These are phyloP conservation scores for Thyridium curvatum DNA, from an alignment of 2,329 filamentous ascomycete genomes.

Conservation along the genomic window DNA sequence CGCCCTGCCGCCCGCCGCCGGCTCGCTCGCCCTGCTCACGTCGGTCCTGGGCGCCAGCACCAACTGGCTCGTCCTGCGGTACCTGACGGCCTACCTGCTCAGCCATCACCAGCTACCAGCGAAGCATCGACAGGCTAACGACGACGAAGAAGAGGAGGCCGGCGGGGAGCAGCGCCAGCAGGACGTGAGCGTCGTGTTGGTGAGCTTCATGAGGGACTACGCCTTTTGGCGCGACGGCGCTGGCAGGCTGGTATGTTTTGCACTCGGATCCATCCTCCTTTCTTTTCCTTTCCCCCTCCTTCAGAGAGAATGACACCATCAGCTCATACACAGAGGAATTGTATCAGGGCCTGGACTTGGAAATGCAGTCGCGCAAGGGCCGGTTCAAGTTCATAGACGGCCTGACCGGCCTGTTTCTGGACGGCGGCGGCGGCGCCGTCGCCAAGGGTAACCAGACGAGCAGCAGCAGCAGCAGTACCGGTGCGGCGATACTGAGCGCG, in stretches of 20 bases:
- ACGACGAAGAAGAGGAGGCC: neutral
- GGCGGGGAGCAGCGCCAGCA: slow-evolving; percentile 14
- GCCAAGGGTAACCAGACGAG: too few species aligned
- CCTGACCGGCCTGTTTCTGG: slow-evolving; percentile 49
- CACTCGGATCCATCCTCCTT: neutral
- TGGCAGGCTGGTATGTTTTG: slow-evolving; percentile 57
- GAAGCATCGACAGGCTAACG: too few species aligned
- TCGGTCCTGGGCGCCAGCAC: slow-evolving; percentile 58
- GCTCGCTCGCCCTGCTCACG: slow-evolving; percentile 59
- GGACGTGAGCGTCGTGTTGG: slow-evolving; percentile 57
- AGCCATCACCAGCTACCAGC: slow-evolving; percentile 3
- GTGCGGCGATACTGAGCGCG: slow-evolving; percentile 1
- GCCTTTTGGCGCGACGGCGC: slow-evolving; percentile 72
- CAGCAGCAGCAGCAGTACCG: slow-evolving; percentile 2
- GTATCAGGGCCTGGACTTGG: slow-evolving; percentile 62
- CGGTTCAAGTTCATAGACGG: slow-evolving; percentile 73
- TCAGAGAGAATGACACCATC: too few species aligned
- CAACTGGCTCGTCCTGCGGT: slow-evolving; percentile 59
- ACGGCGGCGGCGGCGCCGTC: neutral
- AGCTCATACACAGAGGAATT: too few species aligned
- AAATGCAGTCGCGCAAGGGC: slow-evolving; percentile 47
- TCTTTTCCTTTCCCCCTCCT: slow-evolving; percentile 2
- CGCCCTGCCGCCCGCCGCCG: slow-evolving; percentile 44
- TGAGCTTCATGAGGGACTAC: slow-evolving; percentile 76
- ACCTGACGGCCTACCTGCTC: slow-evolving; percentile 37